Evolutionary conservation across 1,139 yeast species (phyloP), one percentile per base, ranked within the genome.

Genomic region (Insectozyma bohioensis): DNA sequence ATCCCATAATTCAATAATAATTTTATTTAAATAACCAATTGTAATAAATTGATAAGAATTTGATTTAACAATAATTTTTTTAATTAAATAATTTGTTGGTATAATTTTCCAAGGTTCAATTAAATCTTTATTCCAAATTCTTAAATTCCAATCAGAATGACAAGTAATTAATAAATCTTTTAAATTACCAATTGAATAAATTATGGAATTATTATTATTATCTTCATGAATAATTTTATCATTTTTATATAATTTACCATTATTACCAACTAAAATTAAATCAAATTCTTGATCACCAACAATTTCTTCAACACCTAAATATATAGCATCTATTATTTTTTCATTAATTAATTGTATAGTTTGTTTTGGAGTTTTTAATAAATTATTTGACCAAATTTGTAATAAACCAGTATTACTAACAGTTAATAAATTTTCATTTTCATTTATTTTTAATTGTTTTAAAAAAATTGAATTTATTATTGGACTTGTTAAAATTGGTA

Each of bases 1-100:
- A 47, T 80, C 78, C 84, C 84, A 80, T 14, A 76, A 54, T 36
- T 76, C 75, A n/a, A 79, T 46, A 10, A 56, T 46, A 1, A 78
- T 18, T 11, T 33, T 35, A 14, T 46, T 45, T 30, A 47, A 37
- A 2, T 72, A 63, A 4, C 78, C 79, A 15, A 72, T 67, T 2
- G 72, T 55, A 1, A 74, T 72, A 46, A 79, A 75, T 31, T 78
- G 72, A 7, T 61, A 55, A 11, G 12, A 26, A 1, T 63, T 58
- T 9, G 50, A 41, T 8, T 49, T 45, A 0, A 80, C 81, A 4
- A 59, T 52, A 1, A 75, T 58, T 28, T 65, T 72, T 30, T 63
- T 54, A 0, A 75, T 66, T 10, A 67, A 56, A 28, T 71, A 67
- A 7, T 60, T 56, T 1, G 72, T 61, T 4, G 63, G 58, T 13